A percentile compares a stretch with the other conserved stretches of the same genome.
These are phyloP conservation scores for Euphorbia tirucalli DNA, from an alignment of 345 rosid species.

Conservation along the genomic window DNA sequence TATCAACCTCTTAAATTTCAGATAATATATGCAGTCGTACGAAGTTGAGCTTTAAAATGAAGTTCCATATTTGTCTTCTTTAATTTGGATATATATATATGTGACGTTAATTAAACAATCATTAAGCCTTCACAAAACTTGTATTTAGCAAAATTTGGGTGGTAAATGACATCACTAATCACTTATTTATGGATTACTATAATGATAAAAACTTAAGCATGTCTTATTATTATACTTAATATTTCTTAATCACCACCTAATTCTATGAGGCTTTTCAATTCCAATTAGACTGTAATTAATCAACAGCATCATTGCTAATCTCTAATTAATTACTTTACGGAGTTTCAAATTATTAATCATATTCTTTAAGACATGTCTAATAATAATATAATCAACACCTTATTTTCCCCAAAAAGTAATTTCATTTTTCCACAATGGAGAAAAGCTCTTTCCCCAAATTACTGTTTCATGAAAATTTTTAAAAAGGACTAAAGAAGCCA, in stretches of 20 bases:
- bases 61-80: not conserved
- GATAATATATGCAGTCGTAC: no score
- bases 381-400: not conserved
- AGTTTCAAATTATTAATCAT: conserved; percentile 6
- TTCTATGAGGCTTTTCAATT: not conserved
- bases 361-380: not conserved
- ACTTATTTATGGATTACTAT: not conserved
- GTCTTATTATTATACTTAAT: not conserved
- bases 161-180: not conserved
- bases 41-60: not conserved
- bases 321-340: not conserved
- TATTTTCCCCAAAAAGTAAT: no score
- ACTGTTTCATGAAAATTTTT: no score
- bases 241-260: conserved; percentile 14
- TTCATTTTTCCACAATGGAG: no score
- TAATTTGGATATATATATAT: no score
- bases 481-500: no score
- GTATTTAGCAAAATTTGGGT: conserved; percentile 6
- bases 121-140: conserved; percentile 8
- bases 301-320: not conserved
- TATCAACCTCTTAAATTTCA: no score
- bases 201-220: not conserved
- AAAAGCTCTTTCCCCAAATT: no score
- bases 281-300: not conserved
- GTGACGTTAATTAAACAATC: not conserved